Conservation (phyloP, 164 flowering plant genomes). For the Stephania japonica region DNA sequence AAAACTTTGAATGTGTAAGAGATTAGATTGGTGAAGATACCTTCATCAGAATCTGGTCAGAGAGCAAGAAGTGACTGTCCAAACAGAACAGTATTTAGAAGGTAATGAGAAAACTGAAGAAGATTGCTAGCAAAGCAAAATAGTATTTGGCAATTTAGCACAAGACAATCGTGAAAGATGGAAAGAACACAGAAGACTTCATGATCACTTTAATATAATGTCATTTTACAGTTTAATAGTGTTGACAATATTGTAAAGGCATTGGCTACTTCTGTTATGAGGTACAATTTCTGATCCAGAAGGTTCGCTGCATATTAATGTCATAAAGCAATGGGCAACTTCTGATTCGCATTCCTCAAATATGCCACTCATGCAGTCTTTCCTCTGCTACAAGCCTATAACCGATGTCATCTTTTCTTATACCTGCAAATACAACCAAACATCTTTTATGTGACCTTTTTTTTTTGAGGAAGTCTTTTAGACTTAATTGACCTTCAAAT, state of each 20-base stretch:
- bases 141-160: background rate
- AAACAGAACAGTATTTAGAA: background rate
- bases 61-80: background rate
- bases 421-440: slow-evolving; percentile 14
- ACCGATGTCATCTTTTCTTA: slow-evolving; percentile 13
- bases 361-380: background rate
- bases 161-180: background rate
- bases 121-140: background rate
- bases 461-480: background rate
- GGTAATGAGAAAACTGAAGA: background rate
- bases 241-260: background rate
- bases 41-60: too few relatives aligned
- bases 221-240: background rate
- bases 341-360: background rate
- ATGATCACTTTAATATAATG: background rate
- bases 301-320: background rate
- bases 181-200: background rate
- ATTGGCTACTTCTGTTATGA: background rate
- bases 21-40: background rate
- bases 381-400: slow-evolving; percentile 1
- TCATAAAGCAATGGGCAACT: background rate
- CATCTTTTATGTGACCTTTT: too few relatives aligned
- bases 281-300: background rate
- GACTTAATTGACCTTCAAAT: background rate
- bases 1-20: too few relatives aligned